Evolutionary conservation across 768 basidiomycete genomes (phyloP).

Genomic region (Leucocoprinus leucothites): DNA sequence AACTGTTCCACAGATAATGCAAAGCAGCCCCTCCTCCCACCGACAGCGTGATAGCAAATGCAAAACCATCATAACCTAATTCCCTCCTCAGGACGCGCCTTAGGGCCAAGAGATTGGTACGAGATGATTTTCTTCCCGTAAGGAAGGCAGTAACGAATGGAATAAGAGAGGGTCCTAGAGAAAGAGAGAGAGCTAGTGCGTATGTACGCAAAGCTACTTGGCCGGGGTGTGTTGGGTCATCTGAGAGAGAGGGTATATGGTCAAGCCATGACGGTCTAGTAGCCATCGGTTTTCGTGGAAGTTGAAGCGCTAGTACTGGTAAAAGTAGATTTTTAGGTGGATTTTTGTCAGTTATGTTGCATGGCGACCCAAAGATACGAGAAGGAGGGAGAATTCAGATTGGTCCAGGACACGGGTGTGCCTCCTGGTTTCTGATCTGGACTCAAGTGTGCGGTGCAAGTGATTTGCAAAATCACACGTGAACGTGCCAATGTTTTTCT

Average conservation of each 20-base stretch:
- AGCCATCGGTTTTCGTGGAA: neutral
- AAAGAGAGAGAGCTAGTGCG: slow-evolving; percentile 58
- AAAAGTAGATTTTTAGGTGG: neutral
- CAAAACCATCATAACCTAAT: slow-evolving; percentile 60
- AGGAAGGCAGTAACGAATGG: slow-evolving; percentile 37
- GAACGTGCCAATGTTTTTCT: neutral
- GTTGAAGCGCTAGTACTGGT: too few species aligned
- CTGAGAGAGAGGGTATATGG: slow-evolving; percentile 24
- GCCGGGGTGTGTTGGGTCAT: slow-evolving; percentile 46
- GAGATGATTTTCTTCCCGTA: slow-evolving; percentile 17
- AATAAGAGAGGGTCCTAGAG: slow-evolving; percentile 62
- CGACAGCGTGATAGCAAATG: slow-evolving; percentile 61
- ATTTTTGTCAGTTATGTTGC: neutral
- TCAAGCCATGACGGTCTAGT: slow-evolving; percentile 16
- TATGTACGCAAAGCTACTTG: slow-evolving; percentile 69
- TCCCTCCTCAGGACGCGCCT: slow-evolving; percentile 50
- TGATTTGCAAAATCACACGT: neutral
- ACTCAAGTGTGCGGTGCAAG: neutral
- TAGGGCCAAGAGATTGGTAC: slow-evolving; percentile 24
- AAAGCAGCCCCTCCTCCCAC: slow-evolving; percentile 64
- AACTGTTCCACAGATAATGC: slow-evolving; percentile 37
- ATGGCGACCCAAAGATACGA: neutral
- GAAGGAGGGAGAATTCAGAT: neutral
- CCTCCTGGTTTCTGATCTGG: too few species aligned
- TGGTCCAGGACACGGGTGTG: too few species aligned